These are phyloP conservation scores for Afroboletus lepidellus DNA, from an alignment of 1,284 basidiomycete species.

Conservation along the genomic window DNA sequence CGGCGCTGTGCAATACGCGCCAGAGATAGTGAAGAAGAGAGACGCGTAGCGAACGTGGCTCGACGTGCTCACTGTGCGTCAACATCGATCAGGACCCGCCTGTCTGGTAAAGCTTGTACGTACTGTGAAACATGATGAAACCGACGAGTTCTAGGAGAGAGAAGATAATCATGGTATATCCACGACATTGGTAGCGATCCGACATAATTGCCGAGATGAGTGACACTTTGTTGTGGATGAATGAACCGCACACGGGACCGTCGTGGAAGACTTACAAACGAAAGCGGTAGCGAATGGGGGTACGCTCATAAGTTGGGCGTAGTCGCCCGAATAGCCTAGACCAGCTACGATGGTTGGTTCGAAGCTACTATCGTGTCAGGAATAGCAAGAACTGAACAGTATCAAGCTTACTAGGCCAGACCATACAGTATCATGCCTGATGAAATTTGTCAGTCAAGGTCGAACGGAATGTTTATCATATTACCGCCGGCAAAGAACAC, in stretches of 20 bases:
- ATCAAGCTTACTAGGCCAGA: constrained; percentile 30
- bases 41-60: constrained; percentile 38
- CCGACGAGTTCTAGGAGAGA: constrained; percentile 34
- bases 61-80: constrained; percentile 18
- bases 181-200: constrained; percentile 39
- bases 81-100: background rate
- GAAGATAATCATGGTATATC: constrained; percentile 29
- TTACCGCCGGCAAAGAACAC: background rate
- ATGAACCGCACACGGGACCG: background rate
- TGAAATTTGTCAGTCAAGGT: constrained; percentile 5
- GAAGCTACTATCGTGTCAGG: constrained; percentile 39
- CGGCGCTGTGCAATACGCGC: constrained; percentile 44
- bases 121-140: constrained; percentile 39
- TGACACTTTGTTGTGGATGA: constrained; percentile 26
- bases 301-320: constrained; percentile 50
- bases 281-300: constrained; percentile 47
- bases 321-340: constrained; percentile 23
- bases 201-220: constrained; percentile 41
- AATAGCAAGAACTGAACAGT: background rate
- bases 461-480: background rate
- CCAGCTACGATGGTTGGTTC: constrained; percentile 49
- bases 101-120: constrained; percentile 1
- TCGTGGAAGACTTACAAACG: constrained; percentile 29
- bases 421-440: constrained; percentile 42
- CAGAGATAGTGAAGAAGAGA: constrained; percentile 50